A percentile compares a stretch with the other conserved stretches of the same genome.
These are phyloP conservation scores for Gaeumannomyces sp. DNA, from an alignment of 2,329 filamentous ascomycete species.

Conservation along the genomic window DNA sequence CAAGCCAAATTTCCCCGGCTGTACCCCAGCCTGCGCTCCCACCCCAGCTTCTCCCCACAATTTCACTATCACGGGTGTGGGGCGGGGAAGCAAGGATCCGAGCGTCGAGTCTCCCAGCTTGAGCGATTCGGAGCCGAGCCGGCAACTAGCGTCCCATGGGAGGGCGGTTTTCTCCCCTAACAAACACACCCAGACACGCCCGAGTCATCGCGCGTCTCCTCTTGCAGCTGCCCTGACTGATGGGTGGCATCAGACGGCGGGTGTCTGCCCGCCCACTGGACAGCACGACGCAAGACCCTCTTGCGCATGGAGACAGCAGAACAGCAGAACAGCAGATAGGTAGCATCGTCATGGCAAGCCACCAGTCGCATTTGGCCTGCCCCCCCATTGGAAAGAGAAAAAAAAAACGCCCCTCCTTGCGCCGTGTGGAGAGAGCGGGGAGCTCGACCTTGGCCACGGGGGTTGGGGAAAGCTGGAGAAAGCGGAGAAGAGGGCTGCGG, in stretches of 20 bases:
- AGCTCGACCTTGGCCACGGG: background rate
- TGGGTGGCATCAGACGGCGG: no score
- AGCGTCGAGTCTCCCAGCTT: background rate
- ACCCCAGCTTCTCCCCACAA: background rate
- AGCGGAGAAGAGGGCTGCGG: background rate
- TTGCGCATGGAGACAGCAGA: no score
- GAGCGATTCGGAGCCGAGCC: no score
- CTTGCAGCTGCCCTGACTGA: background rate
- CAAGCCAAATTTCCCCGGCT: background rate
- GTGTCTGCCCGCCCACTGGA: background rate
- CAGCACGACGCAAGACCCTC: background rate
- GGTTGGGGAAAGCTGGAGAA: background rate
- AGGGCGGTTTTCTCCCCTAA: no score
- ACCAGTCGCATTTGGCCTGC: no score
- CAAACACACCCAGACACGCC: no score
- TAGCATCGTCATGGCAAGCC: no score
- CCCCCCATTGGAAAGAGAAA: background rate
- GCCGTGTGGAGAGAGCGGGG: background rate
- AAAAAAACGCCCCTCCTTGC: background rate
- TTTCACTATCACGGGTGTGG: background rate
- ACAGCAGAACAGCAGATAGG: no score
- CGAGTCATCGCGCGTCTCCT: background rate
- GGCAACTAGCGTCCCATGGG: no score
- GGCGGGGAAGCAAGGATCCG: background rate
- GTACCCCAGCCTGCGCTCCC: background rate